These are phyloP conservation scores for Cryphonectria carpinicola DNA, from an alignment of 2,329 filamentous ascomycete genomes.

Conservation along the genomic window DNA sequence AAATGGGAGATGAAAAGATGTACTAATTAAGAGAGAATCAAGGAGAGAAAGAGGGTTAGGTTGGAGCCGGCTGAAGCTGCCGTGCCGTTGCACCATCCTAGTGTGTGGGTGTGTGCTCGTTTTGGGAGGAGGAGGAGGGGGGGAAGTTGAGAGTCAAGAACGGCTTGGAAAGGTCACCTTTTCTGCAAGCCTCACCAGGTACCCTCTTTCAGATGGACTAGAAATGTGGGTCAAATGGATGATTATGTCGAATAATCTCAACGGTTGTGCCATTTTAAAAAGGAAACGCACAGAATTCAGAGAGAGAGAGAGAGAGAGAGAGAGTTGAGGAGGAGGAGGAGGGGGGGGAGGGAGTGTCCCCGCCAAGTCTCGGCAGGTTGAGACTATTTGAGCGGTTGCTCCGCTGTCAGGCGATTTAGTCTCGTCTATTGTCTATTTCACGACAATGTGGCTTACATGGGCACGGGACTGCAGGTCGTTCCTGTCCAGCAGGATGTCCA, in stretches of 20 bases:
- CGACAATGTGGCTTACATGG: conserved; percentile 1
- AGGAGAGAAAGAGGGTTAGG: neutral
- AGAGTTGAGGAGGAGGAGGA: neutral
- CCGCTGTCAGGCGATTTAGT: conserved; percentile 6
- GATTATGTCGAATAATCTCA: neutral
- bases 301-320: neutral
- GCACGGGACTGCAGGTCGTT: neutral
- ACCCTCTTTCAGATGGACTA: neutral
- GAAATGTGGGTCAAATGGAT: neutral
- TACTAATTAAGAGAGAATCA: neutral
- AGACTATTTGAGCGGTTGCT: neutral
- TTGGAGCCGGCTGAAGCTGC: neutral
- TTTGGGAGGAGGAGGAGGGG: neutral
- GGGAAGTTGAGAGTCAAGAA: neutral
- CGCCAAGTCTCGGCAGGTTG: neutral
- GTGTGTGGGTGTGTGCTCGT: neutral
- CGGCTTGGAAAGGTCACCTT: neutral
- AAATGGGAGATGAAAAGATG: neutral
- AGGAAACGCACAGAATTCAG: neutral
- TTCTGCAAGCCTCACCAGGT: neutral
- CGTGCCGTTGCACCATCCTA: neutral
- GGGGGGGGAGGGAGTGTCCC: neutral
- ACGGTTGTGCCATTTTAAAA: neutral
- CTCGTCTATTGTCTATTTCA: neutral
- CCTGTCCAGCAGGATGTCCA: neutral